phyloP scores from a whole-genome alignment of 2,329 filamentous ascomycete genomes.

The Epicoccum nigrum region DNA sequence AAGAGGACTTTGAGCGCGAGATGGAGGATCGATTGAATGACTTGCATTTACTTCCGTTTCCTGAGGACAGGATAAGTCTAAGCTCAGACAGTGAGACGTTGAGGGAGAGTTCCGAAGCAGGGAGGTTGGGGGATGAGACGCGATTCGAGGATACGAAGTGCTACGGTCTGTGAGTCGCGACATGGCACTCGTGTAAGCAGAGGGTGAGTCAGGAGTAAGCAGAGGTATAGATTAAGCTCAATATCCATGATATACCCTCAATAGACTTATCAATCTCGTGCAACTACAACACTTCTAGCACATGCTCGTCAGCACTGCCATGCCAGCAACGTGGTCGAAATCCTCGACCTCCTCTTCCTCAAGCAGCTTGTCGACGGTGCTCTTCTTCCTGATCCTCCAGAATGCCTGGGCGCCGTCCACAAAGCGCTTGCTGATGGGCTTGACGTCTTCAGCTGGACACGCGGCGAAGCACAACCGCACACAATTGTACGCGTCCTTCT shows the following conservation, averaged over 20 bases:
- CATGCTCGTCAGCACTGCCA: constrained; percentile 42
- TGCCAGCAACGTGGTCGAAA: constrained; percentile 26
- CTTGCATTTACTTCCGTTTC: constrained; percentile 13
- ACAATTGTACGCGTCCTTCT: constrained; percentile 70
- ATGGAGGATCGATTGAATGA: constrained; percentile 16
- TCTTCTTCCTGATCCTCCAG: constrained; percentile 73
- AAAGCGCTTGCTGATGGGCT: constrained; percentile 66
- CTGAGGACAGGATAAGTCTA: background rate
- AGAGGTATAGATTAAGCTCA: background rate
- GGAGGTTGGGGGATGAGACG: constrained; percentile 6
- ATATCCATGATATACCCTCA: background rate
- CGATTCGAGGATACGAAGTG: constrained; percentile 12
- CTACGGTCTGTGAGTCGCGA: constrained; percentile 5
- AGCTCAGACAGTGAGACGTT: constrained; percentile 8
- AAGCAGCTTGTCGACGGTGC: constrained; percentile 68
- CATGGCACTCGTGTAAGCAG: background rate
- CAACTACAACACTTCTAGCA: constrained; percentile 21
- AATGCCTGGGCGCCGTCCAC: constrained; percentile 73
- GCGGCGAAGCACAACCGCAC: constrained; percentile 85
- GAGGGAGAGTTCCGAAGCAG: constrained; percentile 3
- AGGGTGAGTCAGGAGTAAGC: no score
- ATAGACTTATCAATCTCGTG: background rate
- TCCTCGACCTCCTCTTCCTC: constrained; percentile 43
- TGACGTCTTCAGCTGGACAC: constrained; percentile 73
- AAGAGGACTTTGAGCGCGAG: constrained; percentile 21